Conservation (phyloP, 352 stramenopile species). For the Globisporangium abappressorium region DNA sequence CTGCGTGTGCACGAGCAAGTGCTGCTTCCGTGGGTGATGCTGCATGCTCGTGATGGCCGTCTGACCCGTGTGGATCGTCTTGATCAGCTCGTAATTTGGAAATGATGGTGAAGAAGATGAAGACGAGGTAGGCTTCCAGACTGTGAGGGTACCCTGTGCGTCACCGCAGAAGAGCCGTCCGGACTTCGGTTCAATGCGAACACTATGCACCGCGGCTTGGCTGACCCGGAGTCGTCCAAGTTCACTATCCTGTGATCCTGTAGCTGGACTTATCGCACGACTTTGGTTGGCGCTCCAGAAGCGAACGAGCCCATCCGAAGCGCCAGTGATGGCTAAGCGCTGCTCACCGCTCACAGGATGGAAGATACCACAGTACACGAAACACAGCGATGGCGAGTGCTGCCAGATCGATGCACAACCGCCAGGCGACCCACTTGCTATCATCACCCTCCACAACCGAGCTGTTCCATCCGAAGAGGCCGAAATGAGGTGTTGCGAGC, state of each 20-base stretch:
- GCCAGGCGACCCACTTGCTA: neutral
- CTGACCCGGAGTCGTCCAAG: slow-evolving; percentile 21
- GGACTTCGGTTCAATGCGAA: slow-evolving; percentile 43
- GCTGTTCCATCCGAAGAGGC: slow-evolving; percentile 59
- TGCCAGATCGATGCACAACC: slow-evolving; percentile 30
- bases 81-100: slow-evolving; percentile 35
- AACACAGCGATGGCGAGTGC: slow-evolving; percentile 49
- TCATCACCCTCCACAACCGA: slow-evolving; percentile 35
- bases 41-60: slow-evolving; percentile 47
- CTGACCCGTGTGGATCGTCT: slow-evolving; percentile 52
- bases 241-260: neutral
- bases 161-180: slow-evolving; percentile 62
- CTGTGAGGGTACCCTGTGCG: slow-evolving; percentile 37
- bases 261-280: too few relatives aligned
- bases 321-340: slow-evolving; percentile 36
- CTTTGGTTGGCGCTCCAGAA: slow-evolving; percentile 27
- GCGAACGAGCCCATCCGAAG: slow-evolving; percentile 52
- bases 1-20: slow-evolving; percentile 65
- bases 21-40: slow-evolving; percentile 60
- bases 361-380: slow-evolving; percentile 69
- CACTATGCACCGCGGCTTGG: slow-evolving; percentile 39
- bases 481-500: slow-evolving; percentile 35
- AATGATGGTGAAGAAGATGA: neutral
- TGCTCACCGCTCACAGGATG: slow-evolving; percentile 25
- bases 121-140: slow-evolving; percentile 29